Evolutionary conservation across 495 filamentous ascomycete species (phyloP), one percentile per base, ranked within the genome.

Genomic region (Collariella sp.): DNA sequence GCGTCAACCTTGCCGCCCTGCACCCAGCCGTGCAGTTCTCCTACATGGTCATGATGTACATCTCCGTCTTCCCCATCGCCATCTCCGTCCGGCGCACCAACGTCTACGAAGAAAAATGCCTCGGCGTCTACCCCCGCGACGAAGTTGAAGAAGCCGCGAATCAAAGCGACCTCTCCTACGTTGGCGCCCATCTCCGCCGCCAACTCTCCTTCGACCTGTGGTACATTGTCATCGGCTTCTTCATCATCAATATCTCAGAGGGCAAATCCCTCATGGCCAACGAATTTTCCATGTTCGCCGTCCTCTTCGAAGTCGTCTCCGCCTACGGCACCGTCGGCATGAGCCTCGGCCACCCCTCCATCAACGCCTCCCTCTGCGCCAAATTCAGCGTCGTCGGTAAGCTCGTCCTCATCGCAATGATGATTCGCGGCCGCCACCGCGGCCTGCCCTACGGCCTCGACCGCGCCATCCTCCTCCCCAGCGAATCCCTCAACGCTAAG

Each of bases 31-130:
- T 96, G 12, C 91, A 97, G 63, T 87, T 93, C 4, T 95, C 89
- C 16, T 96, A 95, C 72, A 69, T 96, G 70, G 83, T 97, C 69
- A 97, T 97, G 91, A 97, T 97, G 91, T 97, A 97, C 67, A 97
- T 97, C 57, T 95, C 91, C 43, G 88, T 95, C 38, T 89, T 95
- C 61, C 91, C 91, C 23, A 91, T 96, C 60, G 91, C 91, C 57
- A 96, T 97, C 53, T 91, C 86, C 24, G 82, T 96, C 61, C 86
- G 91, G 53, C 79, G 88, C 47, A 96, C 91, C 34, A 97, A 97
- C 67, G 91, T 96, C 10, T 97, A 97, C 74, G 91, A 97, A 68
- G 91, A 97, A 66, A 86, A 86, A 61, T 91, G 87, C 50, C 79
- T 97, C 10, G 91, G 91, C 2, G 80, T 97, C 19, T 96, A 88